phyloP scores from a whole-genome alignment of 768 basidiomycete genomes.

The Russula vinacea region DNA sequence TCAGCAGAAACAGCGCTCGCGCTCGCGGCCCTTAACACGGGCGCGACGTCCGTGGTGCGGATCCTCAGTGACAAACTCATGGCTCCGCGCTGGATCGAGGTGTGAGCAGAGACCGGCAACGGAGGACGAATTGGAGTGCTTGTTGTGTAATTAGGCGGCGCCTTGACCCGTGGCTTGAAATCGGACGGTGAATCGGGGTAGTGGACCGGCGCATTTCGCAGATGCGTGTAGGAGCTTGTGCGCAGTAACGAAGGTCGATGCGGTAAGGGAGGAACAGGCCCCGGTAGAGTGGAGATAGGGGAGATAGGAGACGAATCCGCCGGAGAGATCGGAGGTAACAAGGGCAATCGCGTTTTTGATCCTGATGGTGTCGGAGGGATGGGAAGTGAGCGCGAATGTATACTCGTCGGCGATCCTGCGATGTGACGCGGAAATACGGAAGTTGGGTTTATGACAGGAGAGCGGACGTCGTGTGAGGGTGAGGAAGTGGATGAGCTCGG shows the following conservation, averaged over 20 bases:
- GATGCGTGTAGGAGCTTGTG: slow-evolving; percentile 9
- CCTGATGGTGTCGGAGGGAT: slow-evolving; percentile 4
- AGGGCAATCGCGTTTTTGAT: slow-evolving; percentile 11
- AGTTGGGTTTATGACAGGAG: background rate
- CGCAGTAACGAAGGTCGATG: background rate
- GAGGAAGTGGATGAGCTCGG: background rate
- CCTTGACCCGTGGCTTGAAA: slow-evolving; percentile 2
- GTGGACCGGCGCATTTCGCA: background rate
- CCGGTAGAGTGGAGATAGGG: background rate
- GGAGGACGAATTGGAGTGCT: background rate
- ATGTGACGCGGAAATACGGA: background rate
- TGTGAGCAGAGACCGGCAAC: background rate
- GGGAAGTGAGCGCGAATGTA: slow-evolving; percentile 21
- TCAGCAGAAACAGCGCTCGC: background rate
- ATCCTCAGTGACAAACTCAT: slow-evolving; percentile 10
- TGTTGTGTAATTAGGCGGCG: slow-evolving; percentile 21
- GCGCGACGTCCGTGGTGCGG: slow-evolving; percentile 4
- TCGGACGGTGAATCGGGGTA: background rate
- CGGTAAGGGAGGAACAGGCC: background rate
- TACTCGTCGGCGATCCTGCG: slow-evolving; percentile 5
- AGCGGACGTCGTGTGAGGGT: background rate
- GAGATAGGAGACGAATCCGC: background rate
- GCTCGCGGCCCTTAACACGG: background rate
- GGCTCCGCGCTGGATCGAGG: background rate
- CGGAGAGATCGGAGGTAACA: background rate